Percentiles rank a stretch among this genome's conserved stretches.
Conservation (phyloP, 257 asterid genomes). For the Nicotiana benthamiana region DNA sequence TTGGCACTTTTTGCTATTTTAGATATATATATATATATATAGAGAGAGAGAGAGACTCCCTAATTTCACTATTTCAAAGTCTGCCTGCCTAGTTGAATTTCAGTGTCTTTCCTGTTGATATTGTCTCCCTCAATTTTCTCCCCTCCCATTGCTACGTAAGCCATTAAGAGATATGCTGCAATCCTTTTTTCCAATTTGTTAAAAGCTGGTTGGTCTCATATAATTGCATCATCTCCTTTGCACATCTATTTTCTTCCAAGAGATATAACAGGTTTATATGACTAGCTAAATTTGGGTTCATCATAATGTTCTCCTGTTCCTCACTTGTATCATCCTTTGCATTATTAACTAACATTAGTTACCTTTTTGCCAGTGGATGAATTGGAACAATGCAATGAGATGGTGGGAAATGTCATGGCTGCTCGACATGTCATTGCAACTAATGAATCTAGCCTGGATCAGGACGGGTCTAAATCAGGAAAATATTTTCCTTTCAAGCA, state of each 20-base stretch:
- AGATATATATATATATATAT: neutral
- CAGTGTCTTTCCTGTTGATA: neutral
- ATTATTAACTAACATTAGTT: constrained; percentile 16
- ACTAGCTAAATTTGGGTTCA: neutral
- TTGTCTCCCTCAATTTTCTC: neutral
- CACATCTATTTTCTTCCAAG: neutral
- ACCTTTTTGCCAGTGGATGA: constrained; percentile 65
- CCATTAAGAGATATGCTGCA: neutral
- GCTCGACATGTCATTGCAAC: constrained; percentile 36
- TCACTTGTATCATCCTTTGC: neutral
- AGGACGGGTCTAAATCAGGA: constrained; percentile 51
- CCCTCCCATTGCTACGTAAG: neutral
- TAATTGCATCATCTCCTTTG: neutral
- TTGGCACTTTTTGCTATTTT: neutral
- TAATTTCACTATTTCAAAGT: neutral
- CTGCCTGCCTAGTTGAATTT: neutral
- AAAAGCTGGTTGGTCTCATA: neutral
- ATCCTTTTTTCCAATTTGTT: neutral
- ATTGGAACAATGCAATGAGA: constrained; percentile 72
- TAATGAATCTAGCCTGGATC: constrained; percentile 31
- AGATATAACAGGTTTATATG: neutral
- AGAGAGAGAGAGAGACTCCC: no score
- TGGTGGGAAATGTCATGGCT: constrained; percentile 55
- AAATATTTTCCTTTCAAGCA: constrained; percentile 86
- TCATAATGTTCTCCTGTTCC: neutral